A percentile compares a stretch with the other conserved stretches of the same genome.
phyloP scores from a whole-genome alignment of 805 yeast genomes.

The Wickerhamomyces xylosicus region DNA sequence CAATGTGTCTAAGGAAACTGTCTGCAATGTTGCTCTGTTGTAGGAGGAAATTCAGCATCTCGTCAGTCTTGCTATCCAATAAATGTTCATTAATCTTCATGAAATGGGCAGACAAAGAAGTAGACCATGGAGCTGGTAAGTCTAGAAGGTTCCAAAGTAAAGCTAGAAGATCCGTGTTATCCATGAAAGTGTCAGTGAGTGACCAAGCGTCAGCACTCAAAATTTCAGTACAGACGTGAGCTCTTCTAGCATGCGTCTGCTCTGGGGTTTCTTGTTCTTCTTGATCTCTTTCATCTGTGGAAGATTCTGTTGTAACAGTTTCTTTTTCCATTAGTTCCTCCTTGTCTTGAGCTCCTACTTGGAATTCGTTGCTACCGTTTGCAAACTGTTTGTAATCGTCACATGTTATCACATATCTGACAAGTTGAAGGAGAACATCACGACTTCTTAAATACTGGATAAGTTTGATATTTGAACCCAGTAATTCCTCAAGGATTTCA shows the following conservation, averaged over 20 bases:
- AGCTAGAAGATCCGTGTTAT: slow-evolving; percentile 50
- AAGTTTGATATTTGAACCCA: slow-evolving; percentile 63
- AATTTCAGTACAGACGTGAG: slow-evolving; percentile 79
- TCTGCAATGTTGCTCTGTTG: slow-evolving; percentile 64
- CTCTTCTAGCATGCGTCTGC: slow-evolving; percentile 30
- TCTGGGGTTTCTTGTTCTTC: slow-evolving; percentile 26
- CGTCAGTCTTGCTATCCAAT: slow-evolving; percentile 80
- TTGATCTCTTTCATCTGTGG: slow-evolving; percentile 14
- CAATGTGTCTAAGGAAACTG: slow-evolving; percentile 75
- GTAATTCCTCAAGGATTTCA: slow-evolving; percentile 61
- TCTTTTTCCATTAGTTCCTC: slow-evolving; percentile 8
- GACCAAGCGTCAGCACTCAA: slow-evolving; percentile 92
- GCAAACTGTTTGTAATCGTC: slow-evolving; percentile 7
- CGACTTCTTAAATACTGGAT: slow-evolving; percentile 76
- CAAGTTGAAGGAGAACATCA: slow-evolving; percentile 55
- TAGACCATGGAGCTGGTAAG: slow-evolving; percentile 53
- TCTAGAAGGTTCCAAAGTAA: slow-evolving; percentile 77
- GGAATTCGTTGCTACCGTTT: slow-evolving; percentile 3
- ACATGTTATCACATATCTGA: slow-evolving; percentile 49
- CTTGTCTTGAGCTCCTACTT: slow-evolving; percentile 7
- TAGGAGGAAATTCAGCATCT: slow-evolving; percentile 60
- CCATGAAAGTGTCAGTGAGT: slow-evolving; percentile 81
- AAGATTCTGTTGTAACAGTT: slow-evolving; percentile 21
- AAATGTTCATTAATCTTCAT: slow-evolving; percentile 88
- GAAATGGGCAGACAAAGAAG: slow-evolving; percentile 75